Base-by-base conservation (phyloP, 2,329 filamentous ascomycete species). In the Bipolaris zeicola region DNA sequence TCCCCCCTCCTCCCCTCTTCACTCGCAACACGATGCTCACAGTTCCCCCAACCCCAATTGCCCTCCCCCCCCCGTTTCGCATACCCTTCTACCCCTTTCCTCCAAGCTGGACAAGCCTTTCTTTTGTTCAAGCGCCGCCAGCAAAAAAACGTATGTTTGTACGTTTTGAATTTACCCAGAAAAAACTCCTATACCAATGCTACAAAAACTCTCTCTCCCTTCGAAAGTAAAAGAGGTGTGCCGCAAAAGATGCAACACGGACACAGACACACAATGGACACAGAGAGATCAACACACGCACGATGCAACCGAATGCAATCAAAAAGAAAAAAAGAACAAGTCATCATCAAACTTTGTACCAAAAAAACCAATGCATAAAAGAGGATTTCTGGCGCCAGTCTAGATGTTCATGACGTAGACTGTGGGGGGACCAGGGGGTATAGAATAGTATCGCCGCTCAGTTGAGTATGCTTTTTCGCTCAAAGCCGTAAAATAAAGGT, bases 261-360 rank as follows among this genome's bases (percentile, higher is more conserved):
- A 20, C 20, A 38, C 13, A 38, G 7, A 22, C n/a, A n/a, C 33
- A 47, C 13, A 37, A 24, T 5, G 53, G 16, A 22, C n/a, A 34
- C 28, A 24, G 5, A 26, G 11, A 26, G 11, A 26, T 13, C 13
- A 24, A 33, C n/a, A n/a, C 16, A 33, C 33, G 26, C 33, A 37
- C 34, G 37, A 55, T 18, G 14, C 8, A 33, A 48, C 18, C 26
- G 7, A 42, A 50, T 55, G 46, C 50, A 38, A 36, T 22, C 34
- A 55, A 37, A 50, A 55, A 38, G 22, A 39, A 52, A 55, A 50
- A 43, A 37, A 52, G 53, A 42, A 55, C 45, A 69, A 65, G 61
- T 63, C 63, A 38, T 64, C 63, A 64, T 57, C 61, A 67, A 68
- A 67, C 63, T 64, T 64, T 58, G 48, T 52, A 37, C 46, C 49